A percentile compares a stretch with the other conserved stretches of the same genome.
Conservation (phyloP, 2,329 filamentous ascomycete genomes). For the Fusarium nisikadoi region DNA sequence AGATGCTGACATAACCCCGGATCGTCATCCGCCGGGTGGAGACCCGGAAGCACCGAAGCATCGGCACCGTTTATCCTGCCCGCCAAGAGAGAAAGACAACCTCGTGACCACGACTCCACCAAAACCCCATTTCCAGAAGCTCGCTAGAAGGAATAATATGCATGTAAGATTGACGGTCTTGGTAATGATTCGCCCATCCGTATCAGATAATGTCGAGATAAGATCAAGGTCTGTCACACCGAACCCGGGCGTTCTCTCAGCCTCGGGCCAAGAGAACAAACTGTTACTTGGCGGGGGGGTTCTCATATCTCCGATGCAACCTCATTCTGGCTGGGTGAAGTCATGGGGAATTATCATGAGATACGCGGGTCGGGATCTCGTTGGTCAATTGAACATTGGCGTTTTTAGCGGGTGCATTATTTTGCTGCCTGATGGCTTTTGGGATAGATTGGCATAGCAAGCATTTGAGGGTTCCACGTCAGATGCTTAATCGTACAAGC, state of each 20-base stretch:
- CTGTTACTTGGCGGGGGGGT: constrained; percentile 8
- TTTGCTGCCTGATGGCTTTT: constrained; percentile 7
- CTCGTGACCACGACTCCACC: constrained; percentile 10
- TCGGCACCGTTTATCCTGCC: constrained; percentile 12
- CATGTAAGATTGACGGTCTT: background rate
- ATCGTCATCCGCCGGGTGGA: constrained; percentile 2
- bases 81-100: constrained; percentile 22
- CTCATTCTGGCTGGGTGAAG: constrained; percentile 17
- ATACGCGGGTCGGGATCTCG: background rate
- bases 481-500: constrained; percentile 11
- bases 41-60: constrained; percentile 25
- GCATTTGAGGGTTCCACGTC: background rate
- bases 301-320: constrained; percentile 16
- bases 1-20: constrained; percentile 22
- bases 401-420: constrained; percentile 8
- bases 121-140: constrained; percentile 29
- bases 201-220: constrained; percentile 24
- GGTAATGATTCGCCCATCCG: constrained; percentile 26
- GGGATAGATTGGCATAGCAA: background rate
- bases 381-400: constrained; percentile 25
- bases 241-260: constrained; percentile 25
- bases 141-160: constrained; percentile 26
- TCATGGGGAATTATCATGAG: constrained; percentile 26
- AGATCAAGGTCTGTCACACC: constrained; percentile 27
- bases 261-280: constrained; percentile 15